Percentiles rank a stretch among this genome's conserved stretches.
Evolutionary conservation across 805 yeast species (phyloP).

Genomic region (Starmerella powellii): DNA sequence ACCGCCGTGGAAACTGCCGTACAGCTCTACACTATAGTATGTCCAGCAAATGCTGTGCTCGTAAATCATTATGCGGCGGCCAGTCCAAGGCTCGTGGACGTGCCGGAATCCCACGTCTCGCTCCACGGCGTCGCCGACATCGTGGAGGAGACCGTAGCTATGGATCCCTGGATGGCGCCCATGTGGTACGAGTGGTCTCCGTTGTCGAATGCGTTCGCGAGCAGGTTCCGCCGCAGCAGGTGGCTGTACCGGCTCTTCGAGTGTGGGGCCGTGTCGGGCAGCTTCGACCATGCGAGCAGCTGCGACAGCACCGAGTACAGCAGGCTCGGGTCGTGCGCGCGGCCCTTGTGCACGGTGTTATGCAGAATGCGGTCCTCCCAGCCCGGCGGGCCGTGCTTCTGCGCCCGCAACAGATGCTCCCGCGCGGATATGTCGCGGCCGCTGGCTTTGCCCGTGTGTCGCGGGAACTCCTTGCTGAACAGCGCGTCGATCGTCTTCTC

Average conservation of each 20-base stretch:
- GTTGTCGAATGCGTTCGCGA: not conserved
- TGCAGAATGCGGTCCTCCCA: conserved; percentile 17
- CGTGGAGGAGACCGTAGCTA: conserved; percentile 8
- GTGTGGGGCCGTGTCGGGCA: no score
- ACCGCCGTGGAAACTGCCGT: no score
- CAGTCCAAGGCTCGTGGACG: conserved; percentile 1
- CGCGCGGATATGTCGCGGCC: not conserved
- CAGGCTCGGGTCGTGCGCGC: not conserved
- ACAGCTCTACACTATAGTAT: no score
- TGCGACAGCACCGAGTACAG: conserved; percentile 4
- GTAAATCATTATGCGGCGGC: not conserved
- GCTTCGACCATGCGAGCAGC: conserved; percentile 6
- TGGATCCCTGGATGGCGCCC: conserved; percentile 6
- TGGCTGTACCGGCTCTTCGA: not conserved
- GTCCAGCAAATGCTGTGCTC: not conserved
- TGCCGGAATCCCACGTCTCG: conserved; percentile 6
- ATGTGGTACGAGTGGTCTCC: conserved; percentile 10
- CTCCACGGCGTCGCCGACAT: conserved; percentile 7
- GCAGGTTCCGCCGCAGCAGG: not conserved
- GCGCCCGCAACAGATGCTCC: conserved; percentile 9
- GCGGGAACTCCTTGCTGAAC: conserved; percentile 24
- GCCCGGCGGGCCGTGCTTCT: conserved; percentile 12
- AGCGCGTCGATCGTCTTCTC: conserved; percentile 30
- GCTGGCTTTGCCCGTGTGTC: not conserved
- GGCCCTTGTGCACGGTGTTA: not conserved